A percentile compares a stretch with the other conserved stretches of the same genome.
phyloP scores from a whole-genome alignment of 164 flowering plant genomes.

The Euptelea pleiosperma region DNA sequence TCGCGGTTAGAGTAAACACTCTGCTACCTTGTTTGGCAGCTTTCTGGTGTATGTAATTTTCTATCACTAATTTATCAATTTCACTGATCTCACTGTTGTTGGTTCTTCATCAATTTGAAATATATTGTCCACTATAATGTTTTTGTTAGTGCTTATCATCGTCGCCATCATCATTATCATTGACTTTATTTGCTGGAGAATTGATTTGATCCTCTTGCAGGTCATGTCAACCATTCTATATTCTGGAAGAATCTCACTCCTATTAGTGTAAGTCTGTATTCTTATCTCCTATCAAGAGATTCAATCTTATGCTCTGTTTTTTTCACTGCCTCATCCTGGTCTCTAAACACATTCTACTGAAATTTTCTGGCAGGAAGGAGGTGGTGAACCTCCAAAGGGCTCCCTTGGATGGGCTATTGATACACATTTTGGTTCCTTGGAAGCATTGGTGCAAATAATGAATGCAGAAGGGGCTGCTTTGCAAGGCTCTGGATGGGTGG shows the following conservation, averaged over 20 bases:
- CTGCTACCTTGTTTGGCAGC: too few relatives aligned
- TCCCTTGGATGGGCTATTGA: conserved; percentile 79
- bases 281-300: not conserved
- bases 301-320: not conserved
- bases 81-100: not conserved
- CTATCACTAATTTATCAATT: not conserved
- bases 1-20: too few relatives aligned
- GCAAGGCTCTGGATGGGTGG: conserved; percentile 99
- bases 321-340: not conserved
- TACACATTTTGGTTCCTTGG: conserved; percentile 72
- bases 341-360: not conserved
- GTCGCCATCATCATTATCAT: not conserved
- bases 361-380: conserved; percentile 69
- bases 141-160: too few relatives aligned
- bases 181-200: not conserved
- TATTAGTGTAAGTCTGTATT: conserved; percentile 43
- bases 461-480: conserved; percentile 92
- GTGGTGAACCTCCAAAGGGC: conserved; percentile 90
- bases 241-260: conserved; percentile 97
- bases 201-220: conserved; percentile 33
- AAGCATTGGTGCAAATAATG: conserved; percentile 59
- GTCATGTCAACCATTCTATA: conserved; percentile 92
- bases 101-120: too few relatives aligned
- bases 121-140: too few relatives aligned
- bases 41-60: not conserved